Evolutionary conservation across 2,329 filamentous ascomycete species (phyloP), one percentile per base, ranked within the genome.

Genomic region (Fusarium scirpi): DNA sequence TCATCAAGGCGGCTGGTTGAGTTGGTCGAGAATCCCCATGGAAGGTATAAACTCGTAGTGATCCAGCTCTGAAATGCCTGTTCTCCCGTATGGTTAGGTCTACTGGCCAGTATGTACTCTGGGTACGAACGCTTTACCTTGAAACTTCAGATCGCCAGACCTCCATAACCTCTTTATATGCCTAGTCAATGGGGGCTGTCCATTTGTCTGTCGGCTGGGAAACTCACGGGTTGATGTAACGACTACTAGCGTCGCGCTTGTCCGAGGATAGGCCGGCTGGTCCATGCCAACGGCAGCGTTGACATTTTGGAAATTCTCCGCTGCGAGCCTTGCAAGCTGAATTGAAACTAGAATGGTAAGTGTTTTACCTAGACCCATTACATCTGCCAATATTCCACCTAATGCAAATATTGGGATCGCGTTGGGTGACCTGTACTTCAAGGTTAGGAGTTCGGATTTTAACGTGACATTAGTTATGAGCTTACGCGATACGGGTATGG

Each of bases 141-240:
- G 44, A 46, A 2, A 46, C 44, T 27, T 46, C 44, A 13, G 25
- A 13, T 15, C 18, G 24, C 44, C 44, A 46, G 18, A 46, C 44
- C 2, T 46, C 44, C 44, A 46, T 27, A 7, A 46, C 4, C 44
- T 46, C 44, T 45, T 2, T 15, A 15, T 20, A 13, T 18, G 8
- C 3, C 9, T 10, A 15, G 20, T 46, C 10, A 46, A 13, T 46
- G n/a, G 1, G 4, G 4, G 1, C 12, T 15, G 13, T 25, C 11
- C 13, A 12, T 46, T 13, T 15, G 3, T 3, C 11, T 9, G 18
- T n/a, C 1, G 5, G 3, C 4, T 27, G 3, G 4, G 6, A 6
- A 3, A 46, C 44, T 10, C 11, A 46, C 44, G 44, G 2, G 15
- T 20, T 3, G 44, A 46, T 8, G 44, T 46, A 6, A 27, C 24